phyloP scores from a whole-genome alignment of 2,329 filamentous ascomycete genomes.

The Aspergillus neoniger region DNA sequence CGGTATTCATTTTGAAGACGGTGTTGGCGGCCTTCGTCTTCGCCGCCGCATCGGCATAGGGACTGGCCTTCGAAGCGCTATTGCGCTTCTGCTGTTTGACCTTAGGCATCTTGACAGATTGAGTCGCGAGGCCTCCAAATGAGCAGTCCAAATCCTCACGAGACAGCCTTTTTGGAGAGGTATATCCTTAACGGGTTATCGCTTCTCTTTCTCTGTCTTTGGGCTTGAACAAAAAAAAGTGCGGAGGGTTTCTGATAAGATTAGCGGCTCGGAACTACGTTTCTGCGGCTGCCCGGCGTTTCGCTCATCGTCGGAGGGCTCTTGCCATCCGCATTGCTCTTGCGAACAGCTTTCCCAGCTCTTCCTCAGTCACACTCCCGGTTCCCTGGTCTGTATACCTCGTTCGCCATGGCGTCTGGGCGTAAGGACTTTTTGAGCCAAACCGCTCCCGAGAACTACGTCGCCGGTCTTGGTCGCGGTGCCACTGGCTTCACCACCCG shows the following conservation, averaged over 20 bases:
- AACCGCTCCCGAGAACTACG: constrained; percentile 81
- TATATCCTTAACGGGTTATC: not conserved
- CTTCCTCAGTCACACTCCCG: not conserved
- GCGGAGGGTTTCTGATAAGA: constrained; percentile 25
- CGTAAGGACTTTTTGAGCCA: constrained; percentile 87
- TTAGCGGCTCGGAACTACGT: constrained; percentile 23
- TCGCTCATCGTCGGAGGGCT: constrained; percentile 6
- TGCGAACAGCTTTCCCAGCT: not conserved
- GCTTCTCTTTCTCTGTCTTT: not conserved
- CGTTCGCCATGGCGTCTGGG: constrained; percentile 56
- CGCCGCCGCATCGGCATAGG: constrained; percentile 45
- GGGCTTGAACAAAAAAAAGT: constrained; percentile 14
- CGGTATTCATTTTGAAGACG: constrained; percentile 96
- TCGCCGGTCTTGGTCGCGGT: constrained; percentile 94
- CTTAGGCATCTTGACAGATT: constrained; percentile 54
- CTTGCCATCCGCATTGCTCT: not conserved
- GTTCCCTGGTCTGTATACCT: not conserved
- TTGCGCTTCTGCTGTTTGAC: constrained; percentile 56
- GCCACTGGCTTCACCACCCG: constrained; percentile 97
- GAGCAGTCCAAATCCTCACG: not conserved
- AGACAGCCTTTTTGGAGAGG: not conserved
- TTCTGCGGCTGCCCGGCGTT: constrained; percentile 15
- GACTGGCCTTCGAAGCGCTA: constrained; percentile 42
- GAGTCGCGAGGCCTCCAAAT: not conserved
- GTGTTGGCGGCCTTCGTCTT: constrained; percentile 66